These are phyloP conservation scores for Suillus fuscotomentosus DNA, from an alignment of 768 basidiomycete species.

Conservation along the genomic window DNA sequence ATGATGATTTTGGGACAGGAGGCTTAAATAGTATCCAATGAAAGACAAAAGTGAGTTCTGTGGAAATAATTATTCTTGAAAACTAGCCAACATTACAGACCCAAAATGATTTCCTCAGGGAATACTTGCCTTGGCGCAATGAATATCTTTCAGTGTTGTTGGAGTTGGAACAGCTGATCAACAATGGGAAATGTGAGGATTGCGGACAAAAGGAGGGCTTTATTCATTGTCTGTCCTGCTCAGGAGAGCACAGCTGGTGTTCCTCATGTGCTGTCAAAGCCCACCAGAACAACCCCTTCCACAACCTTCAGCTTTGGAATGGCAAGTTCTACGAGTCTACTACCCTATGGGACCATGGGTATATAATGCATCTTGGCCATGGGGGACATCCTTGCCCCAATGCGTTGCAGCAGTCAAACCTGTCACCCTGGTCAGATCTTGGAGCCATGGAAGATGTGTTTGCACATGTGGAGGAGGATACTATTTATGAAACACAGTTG, in stretches of 20 bases:
- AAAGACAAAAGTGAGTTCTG: background rate
- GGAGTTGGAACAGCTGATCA: background rate
- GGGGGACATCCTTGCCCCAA: constrained; percentile 16
- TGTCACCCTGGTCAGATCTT: background rate
- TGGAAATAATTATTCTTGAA: no score
- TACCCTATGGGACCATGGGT: constrained; percentile 16
- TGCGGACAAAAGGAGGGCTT: background rate
- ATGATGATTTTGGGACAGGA: background rate
- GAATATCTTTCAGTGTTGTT: constrained; percentile 2
- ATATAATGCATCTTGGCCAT: constrained; percentile 22
- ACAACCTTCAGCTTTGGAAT: constrained; percentile 21
- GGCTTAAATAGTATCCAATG: background rate
- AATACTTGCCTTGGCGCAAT: background rate
- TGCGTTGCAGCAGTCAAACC: background rate
- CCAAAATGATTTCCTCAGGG: constrained; percentile 3
- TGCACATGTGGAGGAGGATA: background rate
- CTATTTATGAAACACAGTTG: background rate
- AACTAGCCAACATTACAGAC: background rate
- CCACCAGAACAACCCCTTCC: constrained; percentile 10
- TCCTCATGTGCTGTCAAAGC: background rate
- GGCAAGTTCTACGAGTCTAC: constrained; percentile 14
- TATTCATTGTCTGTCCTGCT: constrained; percentile 3
- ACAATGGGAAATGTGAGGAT: background rate
- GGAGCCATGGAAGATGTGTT: background rate
- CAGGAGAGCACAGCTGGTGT: constrained; percentile 7